phyloP scores from a whole-genome alignment of 78 protist genomes.

The Creolimax fragrantissima region DNA sequence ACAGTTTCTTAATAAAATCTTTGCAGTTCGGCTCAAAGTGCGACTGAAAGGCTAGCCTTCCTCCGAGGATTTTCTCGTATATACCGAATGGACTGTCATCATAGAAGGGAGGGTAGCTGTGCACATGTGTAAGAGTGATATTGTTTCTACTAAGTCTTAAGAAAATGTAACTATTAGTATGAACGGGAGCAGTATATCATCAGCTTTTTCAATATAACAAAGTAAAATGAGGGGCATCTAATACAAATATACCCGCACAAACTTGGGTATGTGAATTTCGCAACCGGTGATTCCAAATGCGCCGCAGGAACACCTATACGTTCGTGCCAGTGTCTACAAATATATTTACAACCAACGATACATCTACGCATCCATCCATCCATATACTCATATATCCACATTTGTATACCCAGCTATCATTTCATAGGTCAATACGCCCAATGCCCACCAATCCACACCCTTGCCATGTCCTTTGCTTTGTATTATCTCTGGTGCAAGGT shows the following conservation, averaged over 20 bases:
- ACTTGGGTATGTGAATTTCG: too few species aligned
- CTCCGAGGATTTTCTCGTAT: slow-evolving; percentile 77
- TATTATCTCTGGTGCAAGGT: not conserved
- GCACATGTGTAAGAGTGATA: not conserved
- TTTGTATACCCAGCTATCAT: slow-evolving; percentile 35
- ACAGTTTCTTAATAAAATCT: slow-evolving; percentile 73
- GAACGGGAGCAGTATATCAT: too few species aligned
- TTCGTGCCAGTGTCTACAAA: too few species aligned
- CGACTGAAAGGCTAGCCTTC: slow-evolving; percentile 64
- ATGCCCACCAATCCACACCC: slow-evolving; percentile 89
- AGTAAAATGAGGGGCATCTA: too few species aligned
- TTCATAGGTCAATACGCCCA: slow-evolving; percentile 66
- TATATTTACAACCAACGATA: not conserved
- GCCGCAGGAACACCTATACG: too few species aligned
- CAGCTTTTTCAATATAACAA: too few species aligned
- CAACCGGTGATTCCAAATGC: too few species aligned
- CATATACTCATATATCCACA: not conserved
- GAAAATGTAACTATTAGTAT: too few species aligned
- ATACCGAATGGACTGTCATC: slow-evolving; percentile 78
- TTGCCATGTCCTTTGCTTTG: not conserved
- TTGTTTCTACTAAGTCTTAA: not conserved
- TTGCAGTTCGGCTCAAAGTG: slow-evolving; percentile 70
- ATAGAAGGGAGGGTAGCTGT: slow-evolving; percentile 76
- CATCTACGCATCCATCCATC: not conserved
- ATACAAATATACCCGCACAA: too few species aligned